A percentile compares a stretch with the other conserved stretches of the same genome.
phyloP scores from a whole-genome alignment of 768 basidiomycete species.

The Suillus americanus region DNA sequence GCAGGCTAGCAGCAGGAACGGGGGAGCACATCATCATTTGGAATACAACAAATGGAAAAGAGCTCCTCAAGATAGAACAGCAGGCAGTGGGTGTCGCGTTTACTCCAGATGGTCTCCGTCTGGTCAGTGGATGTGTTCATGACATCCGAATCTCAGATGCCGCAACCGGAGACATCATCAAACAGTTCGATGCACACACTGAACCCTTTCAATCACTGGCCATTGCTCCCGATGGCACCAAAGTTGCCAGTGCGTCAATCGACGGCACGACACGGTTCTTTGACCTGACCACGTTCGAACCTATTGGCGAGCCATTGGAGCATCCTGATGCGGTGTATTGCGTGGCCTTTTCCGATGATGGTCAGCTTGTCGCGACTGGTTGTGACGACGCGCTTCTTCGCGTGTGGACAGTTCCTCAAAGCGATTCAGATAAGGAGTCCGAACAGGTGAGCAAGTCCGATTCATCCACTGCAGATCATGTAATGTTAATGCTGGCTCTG shows the following conservation, averaged over 20 bases:
- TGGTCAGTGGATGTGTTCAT: background rate
- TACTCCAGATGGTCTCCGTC: background rate
- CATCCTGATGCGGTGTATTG: background rate
- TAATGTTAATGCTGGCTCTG: background rate
- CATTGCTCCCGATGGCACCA: background rate
- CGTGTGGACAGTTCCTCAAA: background rate
- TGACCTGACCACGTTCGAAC: background rate
- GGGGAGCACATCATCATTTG: background rate
- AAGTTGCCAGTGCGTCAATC: background rate
- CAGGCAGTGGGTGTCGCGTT: background rate
- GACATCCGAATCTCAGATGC: background rate
- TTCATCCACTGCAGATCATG: background rate
- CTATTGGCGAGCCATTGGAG: background rate
- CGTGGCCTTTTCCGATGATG: background rate
- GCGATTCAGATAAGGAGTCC: background rate
- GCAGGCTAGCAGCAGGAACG: constrained; percentile 9
- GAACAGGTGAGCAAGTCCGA: background rate
- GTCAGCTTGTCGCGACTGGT: background rate
- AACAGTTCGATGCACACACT: background rate
- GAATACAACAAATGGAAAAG: background rate
- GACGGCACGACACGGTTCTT: background rate
- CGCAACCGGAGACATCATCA: background rate
- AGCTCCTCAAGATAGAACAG: background rate
- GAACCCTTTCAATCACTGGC: background rate
- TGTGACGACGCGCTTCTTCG: background rate